phyloP scores from a whole-genome alignment of 805 yeast genomes.

The Lachancea meyersii region DNA sequence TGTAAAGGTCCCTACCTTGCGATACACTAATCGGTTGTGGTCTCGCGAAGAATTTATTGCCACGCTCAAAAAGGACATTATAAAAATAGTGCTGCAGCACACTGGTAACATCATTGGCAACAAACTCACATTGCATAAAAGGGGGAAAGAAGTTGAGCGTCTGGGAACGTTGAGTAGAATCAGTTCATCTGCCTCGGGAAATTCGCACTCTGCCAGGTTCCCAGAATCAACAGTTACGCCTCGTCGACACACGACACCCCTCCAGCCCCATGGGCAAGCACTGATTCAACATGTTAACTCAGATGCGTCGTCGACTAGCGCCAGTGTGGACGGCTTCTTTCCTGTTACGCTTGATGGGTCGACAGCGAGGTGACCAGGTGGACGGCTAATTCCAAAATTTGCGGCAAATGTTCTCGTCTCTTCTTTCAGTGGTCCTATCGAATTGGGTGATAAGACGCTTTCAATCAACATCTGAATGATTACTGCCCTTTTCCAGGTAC shows the following conservation, averaged over 20 bases:
- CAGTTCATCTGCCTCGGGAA: not conserved
- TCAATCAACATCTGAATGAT: too few species aligned
- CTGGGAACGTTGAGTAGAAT: not conserved
- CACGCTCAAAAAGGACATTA: slow-evolving; percentile 49
- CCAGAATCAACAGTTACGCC: not conserved
- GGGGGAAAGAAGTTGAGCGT: slow-evolving; percentile 22
- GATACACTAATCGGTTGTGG: slow-evolving; percentile 48
- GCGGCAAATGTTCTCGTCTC: too few species aligned
- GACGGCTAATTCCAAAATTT: too few species aligned
- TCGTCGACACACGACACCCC: too few species aligned
- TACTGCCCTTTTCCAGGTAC: too few species aligned
- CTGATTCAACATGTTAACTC: too few species aligned
- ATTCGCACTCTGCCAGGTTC: not conserved
- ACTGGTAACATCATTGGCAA: slow-evolving; percentile 57
- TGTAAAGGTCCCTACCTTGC: slow-evolving; percentile 45
- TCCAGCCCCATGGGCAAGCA: too few species aligned
- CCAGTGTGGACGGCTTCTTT: not conserved
- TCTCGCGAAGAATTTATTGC: slow-evolving; percentile 49
- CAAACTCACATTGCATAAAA: slow-evolving; percentile 45
- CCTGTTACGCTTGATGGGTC: not conserved
- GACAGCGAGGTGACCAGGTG: too few species aligned
- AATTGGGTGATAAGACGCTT: too few species aligned
- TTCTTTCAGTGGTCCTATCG: too few species aligned
- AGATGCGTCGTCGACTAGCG: not conserved
- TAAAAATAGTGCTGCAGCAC: slow-evolving; percentile 49